Conservation (phyloP, 257 asterid species). For the Solanum pennellii region DNA sequence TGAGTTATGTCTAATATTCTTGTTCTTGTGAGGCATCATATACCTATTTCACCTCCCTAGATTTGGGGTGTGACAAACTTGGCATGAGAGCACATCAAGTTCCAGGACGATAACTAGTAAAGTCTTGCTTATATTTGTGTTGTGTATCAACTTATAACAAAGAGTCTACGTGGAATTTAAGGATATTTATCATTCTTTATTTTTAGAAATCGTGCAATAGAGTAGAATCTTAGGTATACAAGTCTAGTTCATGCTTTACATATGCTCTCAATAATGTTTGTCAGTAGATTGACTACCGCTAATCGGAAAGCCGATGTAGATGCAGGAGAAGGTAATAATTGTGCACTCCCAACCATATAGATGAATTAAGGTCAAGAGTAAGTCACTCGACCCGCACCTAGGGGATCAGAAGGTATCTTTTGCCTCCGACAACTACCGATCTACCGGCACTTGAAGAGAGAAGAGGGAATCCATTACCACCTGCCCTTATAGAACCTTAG, state of each 20-base stretch:
- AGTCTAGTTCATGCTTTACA: background rate
- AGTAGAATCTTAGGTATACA: background rate
- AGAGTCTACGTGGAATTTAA: background rate
- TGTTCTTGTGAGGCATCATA: background rate
- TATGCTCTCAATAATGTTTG: background rate
- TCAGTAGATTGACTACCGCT: background rate
- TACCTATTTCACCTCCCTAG: background rate
- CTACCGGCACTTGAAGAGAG: too few relatives aligned
- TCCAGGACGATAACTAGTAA: background rate
- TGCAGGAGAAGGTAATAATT: background rate
- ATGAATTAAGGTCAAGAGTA: background rate
- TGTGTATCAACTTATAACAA: background rate
- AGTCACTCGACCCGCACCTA: background rate
- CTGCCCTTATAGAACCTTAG: too few relatives aligned
- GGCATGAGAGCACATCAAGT: background rate
- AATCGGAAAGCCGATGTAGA: too few relatives aligned
- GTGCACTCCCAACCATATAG: background rate
- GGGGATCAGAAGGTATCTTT: background rate
- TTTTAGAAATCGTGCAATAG: background rate
- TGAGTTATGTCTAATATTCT: background rate
- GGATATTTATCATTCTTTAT: too few relatives aligned
- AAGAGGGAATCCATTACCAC: too few relatives aligned
- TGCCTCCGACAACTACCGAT: too few relatives aligned
- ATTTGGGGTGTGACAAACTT: background rate
- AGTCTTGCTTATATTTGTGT: background rate